Evolutionary conservation across 2,329 filamentous ascomycete species (phyloP).

Genomic region (Talaromyces sp.): DNA sequence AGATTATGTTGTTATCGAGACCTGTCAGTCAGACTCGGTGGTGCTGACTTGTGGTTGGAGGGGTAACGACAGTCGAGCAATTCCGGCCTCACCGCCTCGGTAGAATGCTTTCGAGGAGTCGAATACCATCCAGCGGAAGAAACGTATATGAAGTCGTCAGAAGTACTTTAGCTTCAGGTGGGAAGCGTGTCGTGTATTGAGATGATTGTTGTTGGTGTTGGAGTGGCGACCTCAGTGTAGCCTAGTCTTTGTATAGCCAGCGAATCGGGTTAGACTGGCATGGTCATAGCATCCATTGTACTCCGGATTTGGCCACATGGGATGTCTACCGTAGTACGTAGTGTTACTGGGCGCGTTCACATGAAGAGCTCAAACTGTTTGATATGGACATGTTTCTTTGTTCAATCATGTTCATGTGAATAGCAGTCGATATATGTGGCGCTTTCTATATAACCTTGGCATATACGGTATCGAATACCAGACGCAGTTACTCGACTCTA

Average conservation of each 20-base stretch:
- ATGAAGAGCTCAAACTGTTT: neutral
- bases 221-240: conserved; percentile 9
- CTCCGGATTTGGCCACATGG: neutral
- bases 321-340: no score
- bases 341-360: neutral
- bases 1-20: neutral
- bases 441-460: neutral
- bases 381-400: neutral
- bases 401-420: neutral
- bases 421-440: neutral
- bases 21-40: neutral
- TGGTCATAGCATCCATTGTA: neutral
- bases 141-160: no score
- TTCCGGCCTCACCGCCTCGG: neutral
- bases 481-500: no score
- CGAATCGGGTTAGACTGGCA: conserved; percentile 5
- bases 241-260: neutral
- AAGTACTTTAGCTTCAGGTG: neutral
- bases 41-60: conserved; percentile 1
- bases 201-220: neutral
- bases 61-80: neutral
- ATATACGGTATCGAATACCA: no score
- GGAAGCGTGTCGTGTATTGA: neutral
- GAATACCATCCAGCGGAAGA: neutral
- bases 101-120: neutral